Conservation (phyloP, 2,329 filamentous ascomycete species). For the Nemania bipapillata region DNA sequence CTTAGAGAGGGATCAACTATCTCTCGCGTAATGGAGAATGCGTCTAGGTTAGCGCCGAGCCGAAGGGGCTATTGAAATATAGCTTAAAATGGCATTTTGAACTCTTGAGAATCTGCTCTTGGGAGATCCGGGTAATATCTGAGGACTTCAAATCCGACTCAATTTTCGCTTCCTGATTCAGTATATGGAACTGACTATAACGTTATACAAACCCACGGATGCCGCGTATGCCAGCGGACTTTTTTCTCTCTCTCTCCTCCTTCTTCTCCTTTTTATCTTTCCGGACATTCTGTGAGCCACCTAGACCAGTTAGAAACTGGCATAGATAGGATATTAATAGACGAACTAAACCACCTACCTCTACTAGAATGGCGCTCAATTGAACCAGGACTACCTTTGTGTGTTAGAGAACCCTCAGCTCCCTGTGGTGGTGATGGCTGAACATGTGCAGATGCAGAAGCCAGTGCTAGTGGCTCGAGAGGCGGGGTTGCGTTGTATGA, state of each 20-base stretch:
- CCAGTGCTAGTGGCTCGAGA: conserved; percentile 52
- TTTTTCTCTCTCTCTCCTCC: conserved; percentile 28
- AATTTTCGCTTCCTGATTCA: neutral
- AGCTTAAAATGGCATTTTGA: no score
- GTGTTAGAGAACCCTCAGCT: conserved; percentile 49
- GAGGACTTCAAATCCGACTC: no score
- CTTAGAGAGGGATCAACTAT: neutral
- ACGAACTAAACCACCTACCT: conserved; percentile 52
- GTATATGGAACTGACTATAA: neutral
- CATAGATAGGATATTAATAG: neutral
- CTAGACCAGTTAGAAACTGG: conserved; percentile 21
- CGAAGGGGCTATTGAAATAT: no score
- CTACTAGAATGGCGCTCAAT: conserved; percentile 60
- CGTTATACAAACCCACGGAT: conserved; percentile 36
- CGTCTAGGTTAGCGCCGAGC: neutral
- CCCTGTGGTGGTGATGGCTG: conserved; percentile 55
- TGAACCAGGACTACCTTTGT: conserved; percentile 46
- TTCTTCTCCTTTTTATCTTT: conserved; percentile 34
- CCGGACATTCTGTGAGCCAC: conserved; percentile 19
- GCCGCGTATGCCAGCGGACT: conserved; percentile 29
- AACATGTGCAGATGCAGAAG: conserved; percentile 43
- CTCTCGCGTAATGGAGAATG: neutral
- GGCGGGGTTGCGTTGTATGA: conserved; percentile 59
- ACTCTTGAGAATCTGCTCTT: no score
- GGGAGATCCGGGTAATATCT: no score